Evolutionary conservation across 208 protist species (phyloP).

Genomic region (Leptomonas pyrrhocoris): DNA sequence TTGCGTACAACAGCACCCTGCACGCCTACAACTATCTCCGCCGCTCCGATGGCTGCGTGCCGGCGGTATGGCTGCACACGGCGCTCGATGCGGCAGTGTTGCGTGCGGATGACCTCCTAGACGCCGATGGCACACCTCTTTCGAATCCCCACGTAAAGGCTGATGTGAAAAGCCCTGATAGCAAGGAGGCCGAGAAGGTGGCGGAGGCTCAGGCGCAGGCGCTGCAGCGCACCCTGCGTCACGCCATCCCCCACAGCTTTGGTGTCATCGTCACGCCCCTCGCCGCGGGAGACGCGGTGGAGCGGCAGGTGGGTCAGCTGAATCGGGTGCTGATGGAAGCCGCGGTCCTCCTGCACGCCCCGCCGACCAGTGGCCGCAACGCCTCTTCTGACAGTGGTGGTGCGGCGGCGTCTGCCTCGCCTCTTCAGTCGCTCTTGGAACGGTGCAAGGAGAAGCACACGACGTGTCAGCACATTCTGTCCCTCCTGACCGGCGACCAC

Average conservation of each 20-base stretch:
- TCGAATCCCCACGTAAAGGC: background rate
- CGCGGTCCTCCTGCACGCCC: conserved; percentile 16
- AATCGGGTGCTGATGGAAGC: conserved; percentile 48
- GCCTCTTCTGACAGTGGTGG: no score
- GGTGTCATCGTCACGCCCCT: conserved; percentile 69
- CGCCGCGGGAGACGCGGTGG: conserved; percentile 48
- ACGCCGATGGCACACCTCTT: conserved; percentile 3
- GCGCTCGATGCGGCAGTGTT: conserved; percentile 26
- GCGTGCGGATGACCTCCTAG: conserved; percentile 9
- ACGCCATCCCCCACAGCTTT: conserved; percentile 42
- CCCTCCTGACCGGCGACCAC: conserved; percentile 72
- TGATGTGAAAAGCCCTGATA: background rate
- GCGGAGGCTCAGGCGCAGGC: conserved; percentile 4
- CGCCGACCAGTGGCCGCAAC: conserved; percentile 1
- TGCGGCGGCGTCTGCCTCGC: background rate
- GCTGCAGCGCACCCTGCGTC: conserved; percentile 4
- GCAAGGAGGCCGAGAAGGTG: background rate
- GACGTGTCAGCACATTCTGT: conserved; percentile 61
- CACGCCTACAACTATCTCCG: conserved; percentile 78
- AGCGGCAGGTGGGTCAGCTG: conserved; percentile 40
- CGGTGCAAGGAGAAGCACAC: conserved; percentile 34
- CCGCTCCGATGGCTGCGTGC: conserved; percentile 57
- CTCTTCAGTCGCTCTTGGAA: conserved; percentile 20
- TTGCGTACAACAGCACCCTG: conserved; percentile 66
- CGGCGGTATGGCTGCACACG: conserved; percentile 57